Evolutionary conservation across 805 yeast species (phyloP), one percentile per base, ranked within the genome.

Genomic region (Priceomyces haplophilus): DNA sequence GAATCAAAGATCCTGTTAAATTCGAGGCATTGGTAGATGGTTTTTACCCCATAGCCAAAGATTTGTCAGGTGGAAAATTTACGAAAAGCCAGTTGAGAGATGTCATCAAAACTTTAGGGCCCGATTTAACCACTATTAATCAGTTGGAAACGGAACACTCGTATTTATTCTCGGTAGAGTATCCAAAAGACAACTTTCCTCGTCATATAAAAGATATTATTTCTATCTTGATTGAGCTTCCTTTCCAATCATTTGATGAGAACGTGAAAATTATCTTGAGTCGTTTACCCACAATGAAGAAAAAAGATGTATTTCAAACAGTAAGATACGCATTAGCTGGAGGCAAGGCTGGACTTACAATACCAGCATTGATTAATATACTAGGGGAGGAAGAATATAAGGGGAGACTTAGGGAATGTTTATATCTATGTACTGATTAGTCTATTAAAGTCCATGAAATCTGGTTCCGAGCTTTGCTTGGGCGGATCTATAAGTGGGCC

Each of bases 251-350:
- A 4, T 45, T 53, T 35, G 49, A 50, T n/a, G 43, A 16, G n/a
- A 53, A 51, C 7, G 51, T 49, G 3, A 33, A 45, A 7, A 16
- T 19, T 11, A 25, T 45, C 11, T 15, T 41, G 16, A 20, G 27
- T 1, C 31, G 35, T 21, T 7, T 37, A 15, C 45, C 50, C n/a
- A 37, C 38, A 4, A 41, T 42, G 11, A 44, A 53, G 6, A 64
- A 72, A 53, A 75, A 69, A 43, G 58, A 67, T 1, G 60, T 85
- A 1, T 85, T 78, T 55, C 79, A 78, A 51, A 53, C 80, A 0
- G 53, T 86, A 11, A 68, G 97, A 43, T 82, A 71, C 49, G 90
- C 90, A 0, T 57, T 88, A 18, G 73, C 87, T 11, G 95, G 87
- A 0, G 78, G 82, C 6, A 69, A 69, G 3, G 73, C 95, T 0